Base-by-base conservation (phyloP, 768 basidiomycete genomes). In the Gyrodon lividus region DNA sequence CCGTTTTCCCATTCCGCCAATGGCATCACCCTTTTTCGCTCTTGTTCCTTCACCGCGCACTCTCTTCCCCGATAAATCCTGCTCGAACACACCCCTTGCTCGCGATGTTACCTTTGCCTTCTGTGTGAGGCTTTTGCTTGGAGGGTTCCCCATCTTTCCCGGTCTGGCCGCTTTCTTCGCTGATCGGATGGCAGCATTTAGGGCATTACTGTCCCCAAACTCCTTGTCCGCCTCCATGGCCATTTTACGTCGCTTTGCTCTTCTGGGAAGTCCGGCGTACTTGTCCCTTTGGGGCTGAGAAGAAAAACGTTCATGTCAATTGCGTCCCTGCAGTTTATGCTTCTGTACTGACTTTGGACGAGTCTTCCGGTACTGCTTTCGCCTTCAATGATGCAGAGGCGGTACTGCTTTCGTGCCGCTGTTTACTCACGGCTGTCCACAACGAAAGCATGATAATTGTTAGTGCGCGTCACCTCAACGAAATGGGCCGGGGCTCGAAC, bases 171-270 rank as follows among this genome's bases (percentile, higher is more conserved):
- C 77, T 71, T 87, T 95, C 72, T 98, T 98, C 9, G 89, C 93
- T 12, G 82, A 81, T 49, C 95, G 88, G 56, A 97, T 88, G 1
- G 93, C 86, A 14, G 89, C 87, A 35, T 79, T 76, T 40, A 88
- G 70, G 8, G 78, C 73, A 20, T 74, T 77, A 30, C 67, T 71
- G 48, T 84, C 82, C 14, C 77, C 80, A 4, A 72, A 50, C 48
- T 84, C 83, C 45, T 82, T 80, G 56, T 95, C 92, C 56, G 86
- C 84, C 64, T 94, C 89, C 68, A 81, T 76, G 6, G 87, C 86
- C 73, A 95, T 75, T 72, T 94, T 97, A 62, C 93, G 79, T 52
- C 96, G 79, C 67, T 97, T 98, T 45, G 79, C 83, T 63, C 79
- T 85, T 53, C 96, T 83, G n/a, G 93, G 87, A 10, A 98, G 78